phyloP scores from a whole-genome alignment of 2,329 filamentous ascomycete genomes.

The Furcasterigmium furcatum region DNA sequence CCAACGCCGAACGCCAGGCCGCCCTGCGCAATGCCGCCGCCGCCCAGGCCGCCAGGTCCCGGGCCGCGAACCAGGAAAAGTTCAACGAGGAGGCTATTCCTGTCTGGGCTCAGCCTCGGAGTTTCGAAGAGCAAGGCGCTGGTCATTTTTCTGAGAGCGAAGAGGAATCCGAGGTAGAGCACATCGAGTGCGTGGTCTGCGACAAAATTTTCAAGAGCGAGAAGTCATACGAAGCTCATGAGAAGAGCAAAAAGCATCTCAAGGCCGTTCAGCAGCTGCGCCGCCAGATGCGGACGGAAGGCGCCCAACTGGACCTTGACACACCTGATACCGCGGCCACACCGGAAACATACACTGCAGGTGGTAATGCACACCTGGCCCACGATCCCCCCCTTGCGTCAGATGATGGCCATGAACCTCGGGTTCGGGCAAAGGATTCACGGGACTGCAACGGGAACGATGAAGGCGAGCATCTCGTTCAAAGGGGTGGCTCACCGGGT shows the following conservation, averaged over 20 bases:
- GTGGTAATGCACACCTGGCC: too few relatives aligned
- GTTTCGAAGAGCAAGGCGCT: constrained; percentile 45
- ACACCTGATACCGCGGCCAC: constrained; percentile 6
- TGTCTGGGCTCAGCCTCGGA: constrained; percentile 68
- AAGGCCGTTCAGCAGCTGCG: constrained; percentile 81
- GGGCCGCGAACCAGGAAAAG: constrained; percentile 77
- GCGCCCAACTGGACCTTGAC: constrained; percentile 55
- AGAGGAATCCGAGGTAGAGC: constrained; percentile 51
- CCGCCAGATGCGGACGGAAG: constrained; percentile 80
- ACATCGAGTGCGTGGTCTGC: constrained; percentile 75
- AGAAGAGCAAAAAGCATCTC: constrained; percentile 93
- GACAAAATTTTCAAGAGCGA: constrained; percentile 83
- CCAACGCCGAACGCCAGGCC: constrained; percentile 77
- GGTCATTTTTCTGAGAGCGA: constrained; percentile 59
- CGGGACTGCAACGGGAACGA: too few relatives aligned
- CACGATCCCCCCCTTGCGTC: too few relatives aligned
- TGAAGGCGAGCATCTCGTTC: too few relatives aligned
- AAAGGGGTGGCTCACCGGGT: too few relatives aligned
- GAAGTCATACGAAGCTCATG: constrained; percentile 86
- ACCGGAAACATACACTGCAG: background rate
- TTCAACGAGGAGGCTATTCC: constrained; percentile 60
- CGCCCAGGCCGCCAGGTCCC: constrained; percentile 78
- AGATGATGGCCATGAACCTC: too few relatives aligned
- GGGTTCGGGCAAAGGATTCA: too few relatives aligned
- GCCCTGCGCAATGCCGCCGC: constrained; percentile 73